Conservation (phyloP, 2,329 filamentous ascomycete species). For the Penicillium sp. region DNA sequence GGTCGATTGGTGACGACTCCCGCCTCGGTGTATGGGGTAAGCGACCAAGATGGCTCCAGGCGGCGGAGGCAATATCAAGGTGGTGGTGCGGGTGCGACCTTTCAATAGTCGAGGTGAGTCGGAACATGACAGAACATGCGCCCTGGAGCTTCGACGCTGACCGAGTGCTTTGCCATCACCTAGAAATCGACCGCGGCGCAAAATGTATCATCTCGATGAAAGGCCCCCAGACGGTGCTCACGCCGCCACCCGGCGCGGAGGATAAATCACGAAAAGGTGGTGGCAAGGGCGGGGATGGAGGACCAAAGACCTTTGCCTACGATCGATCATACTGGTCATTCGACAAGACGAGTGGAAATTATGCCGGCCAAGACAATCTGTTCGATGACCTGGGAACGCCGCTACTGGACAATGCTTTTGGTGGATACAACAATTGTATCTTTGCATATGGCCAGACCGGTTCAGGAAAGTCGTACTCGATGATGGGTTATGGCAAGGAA, state of each 20-base stretch:
- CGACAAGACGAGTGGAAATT: constrained; percentile 70
- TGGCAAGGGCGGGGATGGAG: constrained; percentile 59
- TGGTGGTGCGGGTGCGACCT: constrained; percentile 91
- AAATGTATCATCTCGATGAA: constrained; percentile 99
- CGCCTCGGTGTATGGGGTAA: constrained; percentile 38
- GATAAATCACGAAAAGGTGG: constrained; percentile 46
- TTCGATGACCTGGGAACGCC: constrained; percentile 84
- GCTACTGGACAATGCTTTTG: constrained; percentile 93
- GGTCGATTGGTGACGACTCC: constrained; percentile 13
- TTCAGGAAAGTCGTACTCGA: constrained; percentile 97
- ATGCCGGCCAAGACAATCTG: constrained; percentile 82
- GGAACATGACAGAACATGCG: not conserved
- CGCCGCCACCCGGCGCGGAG: constrained; percentile 60
- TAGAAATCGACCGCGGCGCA: constrained; percentile 83
- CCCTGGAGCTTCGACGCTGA: not conserved
- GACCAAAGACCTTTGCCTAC: constrained; percentile 84
- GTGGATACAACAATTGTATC: constrained; percentile 99
- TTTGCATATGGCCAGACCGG: constrained; percentile 98
- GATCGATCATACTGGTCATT: constrained; percentile 99
- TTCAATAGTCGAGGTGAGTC: constrained; percentile 86
- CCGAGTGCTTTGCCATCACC: constrained; percentile 9
- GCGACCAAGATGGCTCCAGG: constrained; percentile 55
- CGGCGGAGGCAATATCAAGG: constrained; percentile 96
- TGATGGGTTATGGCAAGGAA: constrained; percentile 99
- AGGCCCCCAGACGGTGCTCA: constrained; percentile 80